Evolutionary conservation across 352 stramenopile species (phyloP).

Genomic region (Elongisporangium anandrum): DNA sequence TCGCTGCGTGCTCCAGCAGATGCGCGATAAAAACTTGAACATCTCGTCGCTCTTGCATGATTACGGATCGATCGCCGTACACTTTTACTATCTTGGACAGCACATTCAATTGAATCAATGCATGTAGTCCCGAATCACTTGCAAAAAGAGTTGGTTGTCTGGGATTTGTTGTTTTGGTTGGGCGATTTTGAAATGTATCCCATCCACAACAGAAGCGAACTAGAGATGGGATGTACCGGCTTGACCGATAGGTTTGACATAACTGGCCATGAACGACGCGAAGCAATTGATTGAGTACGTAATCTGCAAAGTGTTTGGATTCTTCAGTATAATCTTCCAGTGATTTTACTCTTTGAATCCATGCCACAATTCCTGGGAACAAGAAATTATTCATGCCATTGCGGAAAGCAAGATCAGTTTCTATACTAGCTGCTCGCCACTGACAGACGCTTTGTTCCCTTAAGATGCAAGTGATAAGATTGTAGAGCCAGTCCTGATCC

Average conservation of each 20-base stretch:
- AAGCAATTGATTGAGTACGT: neutral
- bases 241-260: neutral
- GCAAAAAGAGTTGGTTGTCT: constrained; percentile 6
- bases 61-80: constrained; percentile 13
- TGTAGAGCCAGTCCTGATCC: constrained; percentile 16
- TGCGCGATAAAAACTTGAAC: constrained; percentile 22
- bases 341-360: neutral
- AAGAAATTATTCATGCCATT: constrained; percentile 26
- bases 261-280: neutral
- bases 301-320: neutral
- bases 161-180: constrained; percentile 16
- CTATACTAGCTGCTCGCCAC: constrained; percentile 1
- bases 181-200: constrained; percentile 26
- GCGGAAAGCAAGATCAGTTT: neutral
- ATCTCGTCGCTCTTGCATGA: constrained; percentile 20
- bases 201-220: constrained; percentile 28
- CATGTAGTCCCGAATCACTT: constrained; percentile 16
- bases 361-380: constrained; percentile 23
- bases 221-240: constrained; percentile 20
- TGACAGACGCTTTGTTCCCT: neutral
- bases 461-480: constrained; percentile 17
- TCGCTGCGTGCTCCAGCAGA: constrained; percentile 28
- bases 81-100: constrained; percentile 26
- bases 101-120: constrained; percentile 26
- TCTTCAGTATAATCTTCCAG: neutral